Evolutionary conservation across 176 grass and related monocot species (phyloP), one percentile per base, ranked within the genome.

Genomic region (Carex cristatella): DNA sequence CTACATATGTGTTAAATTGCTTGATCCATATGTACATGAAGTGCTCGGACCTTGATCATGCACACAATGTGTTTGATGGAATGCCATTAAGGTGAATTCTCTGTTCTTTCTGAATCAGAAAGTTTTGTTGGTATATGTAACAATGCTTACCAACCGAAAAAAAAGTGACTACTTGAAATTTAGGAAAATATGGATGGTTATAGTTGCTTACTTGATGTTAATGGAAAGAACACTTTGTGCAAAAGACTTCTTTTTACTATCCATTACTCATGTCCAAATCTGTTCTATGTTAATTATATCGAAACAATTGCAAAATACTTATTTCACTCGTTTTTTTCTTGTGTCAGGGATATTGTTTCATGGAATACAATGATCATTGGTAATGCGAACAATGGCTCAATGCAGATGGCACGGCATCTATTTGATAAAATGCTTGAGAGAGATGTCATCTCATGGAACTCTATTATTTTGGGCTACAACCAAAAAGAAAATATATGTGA

Each of bases 361-460:
- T 94, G 92, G 92, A 97, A 97, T 86, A 88, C 90, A 57, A 72
- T 97, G 86, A 86, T 97, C 68, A 82, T 87, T 0, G 85, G 86
- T 13, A 87, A 91, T 65, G 69, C 77, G 2, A 84, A 86, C 42
- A 84, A 68, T 0, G 86, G 90, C 0, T 72, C 86, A 38, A 84
- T 92, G 1, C 16, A 56, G 15, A 44, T 61, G 5, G 86, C 89
- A 7, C 16, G 38, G 0, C 60, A 83, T 0, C 69, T 97, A 67
- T 92, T 97, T 9, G 84, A 80, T 0, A 78, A 31, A 81, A 97
- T 97, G 90, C 81, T 66, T 1, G 57, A 87, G 3, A 90, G 81
- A 40, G 92, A 97, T 85, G 84, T 89, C 35, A 90, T 97, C 44
- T 97, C 92, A 0, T 92, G 92, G 92, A 94, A 97, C 81, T 18